A percentile compares a stretch with the other conserved stretches of the same genome.
These are phyloP conservation scores for Phylloporus scabripes DNA, from an alignment of 768 basidiomycete genomes.

Conservation along the genomic window DNA sequence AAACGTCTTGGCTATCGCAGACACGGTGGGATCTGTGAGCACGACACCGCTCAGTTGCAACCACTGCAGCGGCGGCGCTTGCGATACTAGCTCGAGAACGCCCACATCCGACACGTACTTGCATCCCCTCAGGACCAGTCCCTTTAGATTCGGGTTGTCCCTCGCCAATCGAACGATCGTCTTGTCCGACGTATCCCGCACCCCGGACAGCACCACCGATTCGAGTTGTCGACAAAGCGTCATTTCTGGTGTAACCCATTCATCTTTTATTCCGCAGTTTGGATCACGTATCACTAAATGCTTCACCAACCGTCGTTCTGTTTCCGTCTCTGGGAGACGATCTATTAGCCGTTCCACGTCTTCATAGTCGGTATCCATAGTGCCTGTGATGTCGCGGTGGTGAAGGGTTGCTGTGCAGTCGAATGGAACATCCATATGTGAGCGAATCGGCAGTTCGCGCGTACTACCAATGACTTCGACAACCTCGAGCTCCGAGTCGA, in stretches of 20 bases:
- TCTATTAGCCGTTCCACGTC: constrained; percentile 57
- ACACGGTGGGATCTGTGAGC: constrained; percentile 58
- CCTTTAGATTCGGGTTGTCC: constrained; percentile 61
- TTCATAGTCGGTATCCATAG: constrained; percentile 32
- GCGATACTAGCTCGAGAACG: constrained; percentile 62
- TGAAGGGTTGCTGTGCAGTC: constrained; percentile 2
- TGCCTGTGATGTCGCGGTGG: background rate
- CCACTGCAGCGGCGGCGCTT: constrained; percentile 65
- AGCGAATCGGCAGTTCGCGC: constrained; percentile 24
- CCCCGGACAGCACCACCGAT: constrained; percentile 63
- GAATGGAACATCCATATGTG: background rate
- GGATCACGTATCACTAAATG: constrained; percentile 51
- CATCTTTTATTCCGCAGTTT: constrained; percentile 44
- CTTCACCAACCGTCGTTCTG: constrained; percentile 54
- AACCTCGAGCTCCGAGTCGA: constrained; percentile 53
- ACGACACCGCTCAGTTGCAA: constrained; percentile 64
- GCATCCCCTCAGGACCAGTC: constrained; percentile 75
- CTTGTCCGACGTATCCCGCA: constrained; percentile 61
- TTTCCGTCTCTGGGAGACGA: constrained; percentile 52
- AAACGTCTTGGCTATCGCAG: constrained; percentile 68
- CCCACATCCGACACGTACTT: constrained; percentile 71
- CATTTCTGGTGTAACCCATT: constrained; percentile 54
- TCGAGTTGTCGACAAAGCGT: constrained; percentile 59
- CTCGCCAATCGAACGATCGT: constrained; percentile 60
- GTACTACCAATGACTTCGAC: constrained; percentile 23